phyloP scores from a whole-genome alignment of 192 early-diverging fungal genomes.

The Coemansia sp. region DNA sequence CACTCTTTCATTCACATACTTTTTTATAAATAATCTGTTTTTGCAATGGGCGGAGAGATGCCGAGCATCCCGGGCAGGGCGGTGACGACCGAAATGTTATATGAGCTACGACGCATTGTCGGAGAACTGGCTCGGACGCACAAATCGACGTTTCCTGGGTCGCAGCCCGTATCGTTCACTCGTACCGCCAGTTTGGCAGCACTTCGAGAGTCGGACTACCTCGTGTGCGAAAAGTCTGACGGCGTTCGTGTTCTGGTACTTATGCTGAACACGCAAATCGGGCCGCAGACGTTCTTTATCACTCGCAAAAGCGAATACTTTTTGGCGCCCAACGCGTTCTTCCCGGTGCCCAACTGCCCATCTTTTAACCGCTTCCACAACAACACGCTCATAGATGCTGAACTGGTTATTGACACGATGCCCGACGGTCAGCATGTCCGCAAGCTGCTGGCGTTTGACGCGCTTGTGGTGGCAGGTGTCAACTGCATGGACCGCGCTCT shows the following conservation, averaged over 20 bases:
- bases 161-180: conserved; percentile 47
- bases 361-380: conserved; percentile 54
- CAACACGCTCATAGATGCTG: conserved; percentile 86
- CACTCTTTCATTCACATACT: not conserved
- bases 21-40: not conserved
- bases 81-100: not conserved
- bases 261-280: not conserved
- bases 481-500: conserved; percentile 61
- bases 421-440: conserved; percentile 54
- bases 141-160: conserved; percentile 23
- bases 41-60: conserved; percentile 20
- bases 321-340: conserved; percentile 57
- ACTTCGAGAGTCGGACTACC: conserved; percentile 52
- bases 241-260: conserved; percentile 67
- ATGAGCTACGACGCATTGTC: conserved; percentile 15
- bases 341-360: conserved; percentile 59
- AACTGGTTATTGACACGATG: conserved; percentile 79
- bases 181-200: conserved; percentile 6
- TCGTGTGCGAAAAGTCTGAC: conserved; percentile 84
- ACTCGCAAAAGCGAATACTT: conserved; percentile 84
- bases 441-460: conserved; percentile 70
- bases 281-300: conserved; percentile 15
- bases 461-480: conserved; percentile 60
- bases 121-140: conserved; percentile 4
- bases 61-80: conserved; percentile 20